phyloP scores from a whole-genome alignment of 1,139 yeast genomes.

The Scheffersomyces segobiensis region DNA sequence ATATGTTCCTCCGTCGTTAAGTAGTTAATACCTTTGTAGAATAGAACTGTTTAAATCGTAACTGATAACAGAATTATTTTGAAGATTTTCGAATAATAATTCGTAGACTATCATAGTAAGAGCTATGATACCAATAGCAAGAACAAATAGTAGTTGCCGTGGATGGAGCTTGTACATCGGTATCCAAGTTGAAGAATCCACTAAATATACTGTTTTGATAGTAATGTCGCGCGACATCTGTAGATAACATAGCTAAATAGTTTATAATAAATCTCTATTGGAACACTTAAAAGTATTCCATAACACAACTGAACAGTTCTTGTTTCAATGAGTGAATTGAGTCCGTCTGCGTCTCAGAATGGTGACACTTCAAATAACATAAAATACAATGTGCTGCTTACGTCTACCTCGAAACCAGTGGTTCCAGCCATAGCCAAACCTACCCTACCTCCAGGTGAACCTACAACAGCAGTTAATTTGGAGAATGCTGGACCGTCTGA shows the following conservation, averaged over 20 bases:
- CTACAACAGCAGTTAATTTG: slow-evolving; percentile 22
- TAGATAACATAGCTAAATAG: background rate
- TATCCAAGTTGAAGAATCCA: background rate
- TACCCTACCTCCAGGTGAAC: slow-evolving; percentile 9
- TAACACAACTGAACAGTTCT: background rate
- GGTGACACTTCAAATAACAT: background rate
- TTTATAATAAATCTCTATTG: too few species aligned
- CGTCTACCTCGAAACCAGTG: background rate
- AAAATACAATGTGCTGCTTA: background rate
- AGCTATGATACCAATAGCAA: background rate
- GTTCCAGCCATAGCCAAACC: background rate
- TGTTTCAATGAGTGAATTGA: background rate
- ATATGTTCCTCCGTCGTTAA: slow-evolving; percentile 53
- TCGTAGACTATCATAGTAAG: background rate
- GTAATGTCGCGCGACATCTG: background rate
- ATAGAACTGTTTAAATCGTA: background rate
- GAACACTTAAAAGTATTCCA: background rate
- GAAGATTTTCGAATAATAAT: background rate
- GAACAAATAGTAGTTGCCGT: background rate
- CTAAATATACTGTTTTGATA: background rate
- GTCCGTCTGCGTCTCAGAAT: background rate
- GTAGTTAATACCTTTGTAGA: background rate
- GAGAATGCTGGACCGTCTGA: slow-evolving; percentile 12
- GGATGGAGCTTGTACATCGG: background rate
- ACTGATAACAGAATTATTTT: background rate